phyloP scores from a whole-genome alignment of 257 asterid genomes.

The Plectranthus barbatus region DNA sequence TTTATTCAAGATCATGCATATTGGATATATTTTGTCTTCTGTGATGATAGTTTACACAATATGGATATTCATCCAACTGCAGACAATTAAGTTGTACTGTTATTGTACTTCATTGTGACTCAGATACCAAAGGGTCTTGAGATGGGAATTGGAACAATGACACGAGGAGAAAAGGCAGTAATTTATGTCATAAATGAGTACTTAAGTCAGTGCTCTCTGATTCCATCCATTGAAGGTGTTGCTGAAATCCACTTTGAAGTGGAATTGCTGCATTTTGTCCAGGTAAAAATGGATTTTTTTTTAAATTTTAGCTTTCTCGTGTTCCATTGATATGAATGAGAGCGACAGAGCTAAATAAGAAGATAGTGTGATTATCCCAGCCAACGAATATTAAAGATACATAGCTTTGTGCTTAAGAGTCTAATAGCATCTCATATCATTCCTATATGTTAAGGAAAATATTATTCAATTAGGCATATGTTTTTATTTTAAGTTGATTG shows the following conservation, averaged over 20 bases:
- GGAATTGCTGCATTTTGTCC: conserved; percentile 80
- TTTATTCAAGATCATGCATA: not conserved
- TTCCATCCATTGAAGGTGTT: conserved; percentile 50
- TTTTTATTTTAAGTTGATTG: conserved; percentile 11
- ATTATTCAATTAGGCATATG: not conserved
- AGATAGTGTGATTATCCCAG: not conserved
- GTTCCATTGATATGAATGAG: not conserved
- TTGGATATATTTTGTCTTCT: not conserved
- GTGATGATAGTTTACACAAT: not conserved
- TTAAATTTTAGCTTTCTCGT: not conserved
- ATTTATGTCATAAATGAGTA: conserved; percentile 60
- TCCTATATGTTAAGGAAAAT: not conserved
- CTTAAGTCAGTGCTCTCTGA: conserved; percentile 44
- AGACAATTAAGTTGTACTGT: not conserved
- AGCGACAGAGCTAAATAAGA: not conserved
- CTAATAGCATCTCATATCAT: not conserved
- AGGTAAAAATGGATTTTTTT: conserved; percentile 37
- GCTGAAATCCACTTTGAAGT: conserved; percentile 86
- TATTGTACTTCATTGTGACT: conserved; percentile 10
- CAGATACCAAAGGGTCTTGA: conserved; percentile 95
- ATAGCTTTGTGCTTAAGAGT: not conserved
- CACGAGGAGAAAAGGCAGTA: conserved; percentile 80
- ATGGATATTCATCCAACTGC: not conserved
- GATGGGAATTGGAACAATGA: conserved; percentile 89
- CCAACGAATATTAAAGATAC: not conserved